Evolutionary conservation across 306 rosid genomes (phyloP).

Genomic region (Argentina anserina): DNA sequence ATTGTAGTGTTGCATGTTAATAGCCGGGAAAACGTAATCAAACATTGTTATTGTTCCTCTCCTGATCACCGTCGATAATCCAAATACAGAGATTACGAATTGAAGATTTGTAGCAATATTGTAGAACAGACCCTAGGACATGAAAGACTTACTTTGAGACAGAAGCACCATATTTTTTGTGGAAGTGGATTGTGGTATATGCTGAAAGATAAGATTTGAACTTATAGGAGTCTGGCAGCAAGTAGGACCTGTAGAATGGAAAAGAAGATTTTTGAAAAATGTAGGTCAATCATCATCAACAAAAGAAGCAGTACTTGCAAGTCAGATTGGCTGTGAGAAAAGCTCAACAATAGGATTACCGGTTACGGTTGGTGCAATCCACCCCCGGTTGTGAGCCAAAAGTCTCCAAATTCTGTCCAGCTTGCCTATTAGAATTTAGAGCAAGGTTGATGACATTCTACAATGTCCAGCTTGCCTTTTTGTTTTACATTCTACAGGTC

Average conservation of each 20-base stretch:
- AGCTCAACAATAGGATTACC: background rate
- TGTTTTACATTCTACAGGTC: conserved; percentile 12
- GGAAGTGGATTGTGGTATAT: conserved; percentile 64
- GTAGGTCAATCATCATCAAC: background rate
- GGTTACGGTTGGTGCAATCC: background rate
- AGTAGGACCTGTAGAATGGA: conserved; percentile 23
- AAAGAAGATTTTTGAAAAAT: background rate
- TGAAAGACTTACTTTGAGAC: conserved; percentile 59
- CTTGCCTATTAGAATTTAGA: background rate
- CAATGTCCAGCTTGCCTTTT: too few species aligned
- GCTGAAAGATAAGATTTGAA: conserved; percentile 35
- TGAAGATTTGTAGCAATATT: background rate
- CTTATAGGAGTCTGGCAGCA: conserved; percentile 54
- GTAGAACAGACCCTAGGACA: background rate
- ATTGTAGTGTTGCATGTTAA: conserved; percentile 57
- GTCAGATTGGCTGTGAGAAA: background rate
- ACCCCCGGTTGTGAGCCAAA: background rate
- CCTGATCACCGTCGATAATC: conserved; percentile 61
- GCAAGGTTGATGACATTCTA: background rate
- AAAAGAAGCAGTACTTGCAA: background rate
- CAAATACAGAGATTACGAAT: background rate
- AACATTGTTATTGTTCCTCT: conserved; percentile 55
- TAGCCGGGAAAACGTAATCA: conserved; percentile 41
- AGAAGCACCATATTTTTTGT: conserved; percentile 71
- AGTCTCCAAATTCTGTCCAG: background rate